Base-by-base conservation (phyloP, 495 filamentous ascomycete species). In the Penicillium egyptiacum region DNA sequence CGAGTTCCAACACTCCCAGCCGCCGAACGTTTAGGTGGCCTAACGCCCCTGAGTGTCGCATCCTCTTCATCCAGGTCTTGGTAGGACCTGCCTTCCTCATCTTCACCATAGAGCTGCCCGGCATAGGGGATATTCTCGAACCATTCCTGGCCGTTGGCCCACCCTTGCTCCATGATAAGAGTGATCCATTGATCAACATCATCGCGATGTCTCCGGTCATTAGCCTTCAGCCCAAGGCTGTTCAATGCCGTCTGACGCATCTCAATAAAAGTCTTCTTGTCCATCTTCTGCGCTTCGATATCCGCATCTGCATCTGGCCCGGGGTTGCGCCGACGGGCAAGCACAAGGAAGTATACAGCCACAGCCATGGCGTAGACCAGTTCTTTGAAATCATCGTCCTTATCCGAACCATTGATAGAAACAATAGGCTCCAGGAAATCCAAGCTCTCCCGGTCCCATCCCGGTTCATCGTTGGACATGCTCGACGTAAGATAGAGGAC, bases 101-200 rank as follows among this genome's bases (percentile, higher is more conserved):
- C 64, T 49, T 80, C 80, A 1, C 72, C 75, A 50, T 73, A 61
- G 22, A 76, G 50, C 20, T 75, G 71, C 4, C 72, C 73, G 6
- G 71, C 74, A 11, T 69, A 65, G 14, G 68, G 70, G 44, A 84
- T 79, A 58, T 85, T 85, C 47, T 72, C 63, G 44, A 84, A 89
- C 88, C 88, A 92, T 58, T 88, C 86, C 54, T 83, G 75, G 53
- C 67, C 70, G 33, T 84, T 76, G 35, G 84, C 79, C 88, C 87
- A 92, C 14, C 75, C 74, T 12, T 79, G 75, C 43, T 80, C 71
- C 57, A 76, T 79, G 30, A 88, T 77, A 50, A 82, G 63, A 33
- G 79, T 62, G 58, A 86, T 81, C 66, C 86, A 86, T 7, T 70
- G 64, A 53, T 88, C 81, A 11, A 90, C 77, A 52, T 87, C 81